Conservation (phyloP, 768 basidiomycete genomes). For the Russula ochroleuca region DNA sequence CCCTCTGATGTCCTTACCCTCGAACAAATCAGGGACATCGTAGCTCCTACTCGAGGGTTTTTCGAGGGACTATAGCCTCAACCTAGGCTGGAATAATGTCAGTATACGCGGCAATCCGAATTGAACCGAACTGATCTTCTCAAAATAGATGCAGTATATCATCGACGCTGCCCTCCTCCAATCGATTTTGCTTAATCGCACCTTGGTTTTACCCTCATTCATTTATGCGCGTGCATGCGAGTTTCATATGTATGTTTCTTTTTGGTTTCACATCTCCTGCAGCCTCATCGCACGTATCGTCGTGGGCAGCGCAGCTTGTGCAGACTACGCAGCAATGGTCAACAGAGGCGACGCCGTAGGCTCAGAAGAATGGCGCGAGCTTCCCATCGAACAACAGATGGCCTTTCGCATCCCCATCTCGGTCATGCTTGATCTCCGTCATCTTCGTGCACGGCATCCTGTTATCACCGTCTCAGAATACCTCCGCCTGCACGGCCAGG, state of each 20-base stretch:
- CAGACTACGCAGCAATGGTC: constrained; percentile 41
- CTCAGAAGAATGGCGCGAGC: constrained; percentile 39
- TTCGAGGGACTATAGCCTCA: constrained; percentile 42
- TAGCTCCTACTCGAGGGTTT: constrained; percentile 41
- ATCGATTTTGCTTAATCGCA: constrained; percentile 41
- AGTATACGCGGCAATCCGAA: constrained; percentile 20
- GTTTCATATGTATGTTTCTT: constrained; percentile 36
- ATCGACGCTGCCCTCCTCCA: constrained; percentile 45
- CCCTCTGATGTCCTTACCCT: constrained; percentile 29
- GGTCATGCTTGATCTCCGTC: constrained; percentile 42
- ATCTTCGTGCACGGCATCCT: constrained; percentile 37
- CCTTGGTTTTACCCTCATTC: constrained; percentile 42
- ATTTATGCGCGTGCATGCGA: constrained; percentile 47
- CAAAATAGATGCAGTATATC: constrained; percentile 44
- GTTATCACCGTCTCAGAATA: constrained; percentile 43
- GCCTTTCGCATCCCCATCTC: constrained; percentile 38
- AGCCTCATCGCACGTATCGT: background rate
- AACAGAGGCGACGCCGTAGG: constrained; percentile 43
- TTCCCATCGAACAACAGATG: constrained; percentile 37
- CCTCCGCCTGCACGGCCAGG: constrained; percentile 39
- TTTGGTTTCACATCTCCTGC: background rate
- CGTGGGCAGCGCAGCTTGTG: constrained; percentile 34
- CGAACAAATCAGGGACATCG: constrained; percentile 35
- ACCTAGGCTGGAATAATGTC: constrained; percentile 49
- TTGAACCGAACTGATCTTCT: background rate